phyloP scores from a whole-genome alignment of 108 stramenopile genomes.

The Skeletonema tropicum region DNA sequence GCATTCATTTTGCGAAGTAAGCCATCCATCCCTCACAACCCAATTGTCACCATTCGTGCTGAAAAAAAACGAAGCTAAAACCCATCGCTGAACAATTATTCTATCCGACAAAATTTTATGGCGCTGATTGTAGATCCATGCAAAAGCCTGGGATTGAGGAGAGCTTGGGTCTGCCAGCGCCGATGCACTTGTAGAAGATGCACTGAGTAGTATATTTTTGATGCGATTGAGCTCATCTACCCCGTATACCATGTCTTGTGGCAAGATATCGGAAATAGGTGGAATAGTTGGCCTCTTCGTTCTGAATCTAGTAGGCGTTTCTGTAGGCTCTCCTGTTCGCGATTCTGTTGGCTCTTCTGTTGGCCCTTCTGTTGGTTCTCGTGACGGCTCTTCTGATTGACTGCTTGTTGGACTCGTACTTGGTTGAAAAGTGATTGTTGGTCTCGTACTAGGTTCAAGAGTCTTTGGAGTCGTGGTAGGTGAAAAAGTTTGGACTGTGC shows the following conservation, averaged over 20 bases:
- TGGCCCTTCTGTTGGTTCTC: too few species aligned
- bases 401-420: conserved; percentile 17
- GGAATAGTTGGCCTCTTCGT: conserved; percentile 14
- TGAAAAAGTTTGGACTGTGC: not conserved
- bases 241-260: conserved; percentile 25
- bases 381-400: not conserved
- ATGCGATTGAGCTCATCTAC: conserved; percentile 16
- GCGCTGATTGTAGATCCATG: conserved; percentile 26
- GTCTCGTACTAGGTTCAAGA: conserved; percentile 8
- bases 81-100: conserved; percentile 49
- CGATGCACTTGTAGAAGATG: conserved; percentile 24
- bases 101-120: conserved; percentile 11
- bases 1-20: conserved; percentile 49
- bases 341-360: too few species aligned
- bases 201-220: conserved; percentile 11
- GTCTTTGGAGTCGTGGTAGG: not conserved
- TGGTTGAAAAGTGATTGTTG: conserved; percentile 8
- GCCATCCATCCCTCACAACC: conserved; percentile 52
- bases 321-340: not conserved
- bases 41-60: conserved; percentile 49
- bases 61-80: conserved; percentile 52
- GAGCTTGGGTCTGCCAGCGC: conserved; percentile 23
- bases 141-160: conserved; percentile 25
- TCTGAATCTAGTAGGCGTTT: not conserved
- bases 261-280: conserved; percentile 6